Percentiles rank a stretch among this genome's conserved stretches.
Evolutionary conservation across 306 rosid genomes (phyloP).

Genomic region (Cyclanthera cordifolia): DNA sequence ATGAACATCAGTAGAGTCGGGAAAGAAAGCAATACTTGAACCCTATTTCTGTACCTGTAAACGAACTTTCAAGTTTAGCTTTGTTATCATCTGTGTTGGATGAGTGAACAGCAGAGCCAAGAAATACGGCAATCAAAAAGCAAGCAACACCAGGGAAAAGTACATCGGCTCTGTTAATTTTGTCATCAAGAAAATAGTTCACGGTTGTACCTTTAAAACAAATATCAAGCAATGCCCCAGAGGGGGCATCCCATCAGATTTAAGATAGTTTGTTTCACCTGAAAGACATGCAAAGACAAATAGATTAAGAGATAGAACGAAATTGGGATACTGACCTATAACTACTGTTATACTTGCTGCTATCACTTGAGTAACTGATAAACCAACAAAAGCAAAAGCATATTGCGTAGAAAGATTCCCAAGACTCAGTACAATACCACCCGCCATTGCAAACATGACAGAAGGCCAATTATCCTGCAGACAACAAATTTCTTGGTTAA

Average conservation of each 20-base stretch:
- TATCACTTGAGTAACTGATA: slow-evolving; percentile 77
- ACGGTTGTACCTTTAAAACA: slow-evolving; percentile 56
- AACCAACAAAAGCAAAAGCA: slow-evolving; percentile 83
- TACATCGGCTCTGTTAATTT: slow-evolving; percentile 66
- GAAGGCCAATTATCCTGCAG: slow-evolving; percentile 77
- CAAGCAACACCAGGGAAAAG: slow-evolving; percentile 89
- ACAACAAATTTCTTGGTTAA: slow-evolving; percentile 6
- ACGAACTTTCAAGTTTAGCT: slow-evolving; percentile 38
- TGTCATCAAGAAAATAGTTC: slow-evolving; percentile 77
- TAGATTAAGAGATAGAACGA: not conserved
- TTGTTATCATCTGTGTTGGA: slow-evolving; percentile 74
- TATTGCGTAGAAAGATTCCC: slow-evolving; percentile 78
- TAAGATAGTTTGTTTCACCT: not conserved
- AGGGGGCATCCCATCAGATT: not conserved
- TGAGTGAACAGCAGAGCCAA: slow-evolving; percentile 74
- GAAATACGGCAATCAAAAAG: slow-evolving; percentile 77
- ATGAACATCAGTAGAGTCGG: not conserved
- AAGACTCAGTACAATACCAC: slow-evolving; percentile 67
- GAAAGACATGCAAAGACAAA: not conserved
- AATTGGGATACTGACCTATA: slow-evolving; percentile 41
- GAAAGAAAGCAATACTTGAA: slow-evolving; percentile 33
- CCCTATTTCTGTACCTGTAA: slow-evolving; percentile 23
- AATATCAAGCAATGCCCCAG: not conserved
- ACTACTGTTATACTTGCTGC: slow-evolving; percentile 75
- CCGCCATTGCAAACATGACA: slow-evolving; percentile 73